Conservation (phyloP, 805 yeast species). For the Saccharomycopsis amapae region DNA sequence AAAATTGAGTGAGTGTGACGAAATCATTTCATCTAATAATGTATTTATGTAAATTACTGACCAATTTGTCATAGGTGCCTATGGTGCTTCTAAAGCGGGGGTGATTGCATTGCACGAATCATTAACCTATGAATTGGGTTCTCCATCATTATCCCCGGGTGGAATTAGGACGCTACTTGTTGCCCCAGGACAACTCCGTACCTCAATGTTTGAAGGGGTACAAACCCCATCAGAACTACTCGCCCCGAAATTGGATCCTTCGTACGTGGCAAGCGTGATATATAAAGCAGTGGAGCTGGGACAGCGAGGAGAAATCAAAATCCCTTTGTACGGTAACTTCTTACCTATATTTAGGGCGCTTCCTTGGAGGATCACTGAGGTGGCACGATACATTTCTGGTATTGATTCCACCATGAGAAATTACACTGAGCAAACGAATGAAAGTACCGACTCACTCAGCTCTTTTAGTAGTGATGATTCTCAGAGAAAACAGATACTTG, state of each 20-base stretch:
- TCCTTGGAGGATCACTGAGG: constrained; percentile 58
- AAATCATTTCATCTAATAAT: background rate
- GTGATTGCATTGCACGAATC: constrained; percentile 80
- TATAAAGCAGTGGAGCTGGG: constrained; percentile 53
- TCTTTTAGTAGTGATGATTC: background rate
- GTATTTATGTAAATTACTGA: background rate
- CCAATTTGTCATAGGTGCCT: constrained; percentile 39
- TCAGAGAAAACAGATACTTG: too few relatives aligned
- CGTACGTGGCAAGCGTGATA: constrained; percentile 53
- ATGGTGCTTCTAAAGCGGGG: constrained; percentile 90
- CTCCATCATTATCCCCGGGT: constrained; percentile 32
- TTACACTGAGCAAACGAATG: background rate
- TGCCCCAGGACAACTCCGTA: constrained; percentile 82
- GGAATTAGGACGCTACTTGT: constrained; percentile 71
- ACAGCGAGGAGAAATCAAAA: constrained; percentile 55
- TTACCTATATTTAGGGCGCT: constrained; percentile 63
- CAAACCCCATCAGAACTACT: constrained; percentile 63
- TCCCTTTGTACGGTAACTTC: constrained; percentile 72
- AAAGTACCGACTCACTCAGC: background rate
- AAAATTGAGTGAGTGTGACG: constrained; percentile 34
- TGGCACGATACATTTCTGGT: constrained; percentile 36
- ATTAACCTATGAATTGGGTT: constrained; percentile 60
- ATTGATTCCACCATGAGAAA: constrained; percentile 38
- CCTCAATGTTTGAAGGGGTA: constrained; percentile 68
- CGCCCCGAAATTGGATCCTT: constrained; percentile 79